phyloP scores from a whole-genome alignment of 2,329 filamentous ascomycete species.

The Helminthosporium solani region DNA sequence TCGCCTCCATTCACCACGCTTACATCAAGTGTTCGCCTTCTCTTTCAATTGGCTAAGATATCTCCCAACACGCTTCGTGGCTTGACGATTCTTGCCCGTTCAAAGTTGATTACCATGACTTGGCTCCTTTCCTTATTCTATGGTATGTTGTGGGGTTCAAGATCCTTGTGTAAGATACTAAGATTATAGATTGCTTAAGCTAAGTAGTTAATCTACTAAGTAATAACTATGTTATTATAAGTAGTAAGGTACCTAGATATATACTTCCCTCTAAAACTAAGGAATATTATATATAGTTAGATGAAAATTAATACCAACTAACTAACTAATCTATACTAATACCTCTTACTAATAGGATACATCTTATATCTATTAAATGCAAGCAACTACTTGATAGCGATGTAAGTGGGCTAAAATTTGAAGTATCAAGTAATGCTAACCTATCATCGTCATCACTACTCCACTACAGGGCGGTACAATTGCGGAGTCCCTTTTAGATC shows the following conservation, averaged over 20 bases:
- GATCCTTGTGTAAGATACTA: conserved; percentile 19
- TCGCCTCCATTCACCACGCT: too few species aligned
- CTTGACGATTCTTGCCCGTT: conserved; percentile 18
- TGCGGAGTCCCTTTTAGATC: too few species aligned
- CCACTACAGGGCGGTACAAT: too few species aligned
- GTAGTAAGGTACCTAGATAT: conserved; percentile 10
- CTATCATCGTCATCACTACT: too few species aligned
- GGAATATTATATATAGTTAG: conserved; percentile 26
- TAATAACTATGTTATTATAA: conserved; percentile 10
- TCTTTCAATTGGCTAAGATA: conserved; percentile 12
- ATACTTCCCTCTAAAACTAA: conserved; percentile 21
- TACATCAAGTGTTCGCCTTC: too few species aligned
- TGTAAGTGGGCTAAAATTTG: too few species aligned
- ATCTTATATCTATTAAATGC: too few species aligned
- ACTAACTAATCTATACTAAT: too few species aligned
- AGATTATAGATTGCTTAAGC: conserved; percentile 12
- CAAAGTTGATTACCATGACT: conserved; percentile 24
- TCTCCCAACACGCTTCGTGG: conserved; percentile 22
- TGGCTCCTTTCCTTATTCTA: conserved; percentile 13
- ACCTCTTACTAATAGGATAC: too few species aligned
- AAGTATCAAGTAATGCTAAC: too few species aligned
- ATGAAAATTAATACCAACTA: too few species aligned
- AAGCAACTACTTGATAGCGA: too few species aligned
- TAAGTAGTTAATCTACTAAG: conserved; percentile 6
- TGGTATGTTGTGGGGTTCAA: conserved; percentile 20